Conservation (phyloP, 1,284 basidiomycete genomes). For the Tilletia indica region DNA sequence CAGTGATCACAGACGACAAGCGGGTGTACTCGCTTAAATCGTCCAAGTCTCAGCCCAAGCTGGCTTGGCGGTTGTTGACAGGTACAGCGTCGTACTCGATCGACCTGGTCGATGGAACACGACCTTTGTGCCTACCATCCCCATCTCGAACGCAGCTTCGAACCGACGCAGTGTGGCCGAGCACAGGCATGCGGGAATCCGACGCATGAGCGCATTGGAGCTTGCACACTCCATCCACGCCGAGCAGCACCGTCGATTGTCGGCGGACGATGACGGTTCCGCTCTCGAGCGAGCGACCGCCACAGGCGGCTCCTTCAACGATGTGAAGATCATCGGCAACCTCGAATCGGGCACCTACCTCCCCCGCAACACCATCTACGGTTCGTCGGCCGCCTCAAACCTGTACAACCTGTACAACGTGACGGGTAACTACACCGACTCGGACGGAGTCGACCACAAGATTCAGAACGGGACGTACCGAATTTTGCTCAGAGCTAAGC, state of each 20-base stretch:
- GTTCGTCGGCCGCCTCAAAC: conserved; percentile 2
- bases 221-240: neutral
- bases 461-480: conserved; percentile 67
- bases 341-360: neutral
- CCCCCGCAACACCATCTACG: conserved; percentile 12
- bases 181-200: conserved; percentile 1
- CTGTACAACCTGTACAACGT: conserved; percentile 17
- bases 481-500: conserved; percentile 65
- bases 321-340: conserved; percentile 15
- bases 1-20: conserved; percentile 29
- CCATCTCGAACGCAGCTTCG: conserved; percentile 1
- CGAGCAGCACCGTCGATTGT: neutral
- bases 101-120: conserved; percentile 19
- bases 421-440: conserved; percentile 15
- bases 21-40: conserved; percentile 30
- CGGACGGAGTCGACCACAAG: conserved; percentile 13
- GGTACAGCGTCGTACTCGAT: conserved; percentile 10
- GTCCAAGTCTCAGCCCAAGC: conserved; percentile 27
- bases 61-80: conserved; percentile 29
- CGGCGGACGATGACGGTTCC: neutral
- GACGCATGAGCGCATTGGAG: neutral
- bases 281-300: neutral
- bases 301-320: conserved; percentile 6
- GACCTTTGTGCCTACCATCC: conserved; percentile 19
- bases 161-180: neutral